phyloP scores from a whole-genome alignment of 1,139 yeast genomes.

The Blastobotrys arbuscula region DNA sequence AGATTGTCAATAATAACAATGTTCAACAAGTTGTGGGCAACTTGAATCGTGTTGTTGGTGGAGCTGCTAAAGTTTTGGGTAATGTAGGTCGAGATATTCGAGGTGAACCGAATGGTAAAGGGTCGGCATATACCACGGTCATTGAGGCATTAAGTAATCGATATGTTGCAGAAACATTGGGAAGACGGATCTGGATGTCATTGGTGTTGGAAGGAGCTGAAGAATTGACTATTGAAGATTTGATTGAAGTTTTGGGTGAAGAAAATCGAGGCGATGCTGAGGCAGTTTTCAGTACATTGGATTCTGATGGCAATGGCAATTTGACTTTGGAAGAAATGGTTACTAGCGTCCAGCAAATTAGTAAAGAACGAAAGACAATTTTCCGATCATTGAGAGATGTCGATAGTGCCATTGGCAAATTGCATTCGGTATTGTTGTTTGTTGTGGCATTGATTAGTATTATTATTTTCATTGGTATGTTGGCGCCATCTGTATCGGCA shows the following conservation, averaged over 20 bases:
- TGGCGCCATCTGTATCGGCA: conserved; percentile 39
- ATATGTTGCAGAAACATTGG: conserved; percentile 32
- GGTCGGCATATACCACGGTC: conserved; percentile 30
- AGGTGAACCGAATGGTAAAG: conserved; percentile 12
- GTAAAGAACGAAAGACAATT: conserved; percentile 36
- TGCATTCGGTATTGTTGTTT: conserved; percentile 35
- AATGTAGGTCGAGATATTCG: conserved; percentile 30
- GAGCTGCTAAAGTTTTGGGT: conserved; percentile 30
- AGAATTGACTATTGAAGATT: conserved; percentile 33
- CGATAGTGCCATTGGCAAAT: conserved; percentile 38
- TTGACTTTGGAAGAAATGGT: conserved; percentile 38
- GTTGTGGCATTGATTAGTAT: conserved; percentile 34
- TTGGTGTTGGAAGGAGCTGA: conserved; percentile 38
- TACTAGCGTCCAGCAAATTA: conserved; percentile 31
- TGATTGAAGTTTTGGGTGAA: conserved; percentile 35
- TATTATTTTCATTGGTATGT: conserved; percentile 38
- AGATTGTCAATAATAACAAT: conserved; percentile 22
- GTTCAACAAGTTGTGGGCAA: conserved; percentile 27
- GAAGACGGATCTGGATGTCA: conserved; percentile 39
- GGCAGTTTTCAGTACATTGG: conserved; percentile 34
- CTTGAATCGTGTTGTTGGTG: conserved; percentile 30
- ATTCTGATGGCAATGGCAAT: conserved; percentile 36
- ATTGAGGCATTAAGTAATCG: conserved; percentile 33
- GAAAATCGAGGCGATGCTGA: conserved; percentile 31
- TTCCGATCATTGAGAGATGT: conserved; percentile 37